Conservation (phyloP, 306 rosid genomes). For the Cajanus cajan region DNA sequence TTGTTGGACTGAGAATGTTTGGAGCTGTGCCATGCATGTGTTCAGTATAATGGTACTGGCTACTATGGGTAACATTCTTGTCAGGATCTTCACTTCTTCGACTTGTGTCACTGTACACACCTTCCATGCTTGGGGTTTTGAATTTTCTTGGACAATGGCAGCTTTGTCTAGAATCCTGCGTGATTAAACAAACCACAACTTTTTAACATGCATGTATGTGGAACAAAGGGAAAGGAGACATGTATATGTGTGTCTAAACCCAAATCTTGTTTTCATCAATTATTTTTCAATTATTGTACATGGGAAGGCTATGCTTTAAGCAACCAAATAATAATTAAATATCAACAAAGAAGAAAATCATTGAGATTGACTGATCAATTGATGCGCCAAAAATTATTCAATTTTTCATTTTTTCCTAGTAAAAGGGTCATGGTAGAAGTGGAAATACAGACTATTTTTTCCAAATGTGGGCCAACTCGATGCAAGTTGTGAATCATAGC, state of each 20-base stretch:
- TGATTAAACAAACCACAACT: conserved; percentile 7
- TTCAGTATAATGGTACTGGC: conserved; percentile 79
- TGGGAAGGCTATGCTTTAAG: neutral
- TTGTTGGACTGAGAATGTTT: conserved; percentile 84
- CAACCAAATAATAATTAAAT: neutral
- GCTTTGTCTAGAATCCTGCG: conserved; percentile 76
- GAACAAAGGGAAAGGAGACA: neutral
- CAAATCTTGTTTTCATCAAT: conserved; percentile 7
- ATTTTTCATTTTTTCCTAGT: neutral
- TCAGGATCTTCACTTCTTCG: conserved; percentile 80
- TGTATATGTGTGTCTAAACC: neutral
- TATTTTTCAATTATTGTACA: conserved; percentile 28
- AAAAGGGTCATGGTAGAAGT: neutral
- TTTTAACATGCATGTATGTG: conserved; percentile 16
- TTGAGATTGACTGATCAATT: neutral
- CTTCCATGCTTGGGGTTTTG: conserved; percentile 50
- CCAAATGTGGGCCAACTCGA: no score
- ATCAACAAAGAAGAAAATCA: neutral
- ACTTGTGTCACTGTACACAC: conserved; percentile 87
- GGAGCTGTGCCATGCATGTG: conserved; percentile 90
- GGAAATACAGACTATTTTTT: no score
- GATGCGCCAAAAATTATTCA: neutral
- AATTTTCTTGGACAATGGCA: conserved; percentile 47
- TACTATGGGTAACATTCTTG: conserved; percentile 78
- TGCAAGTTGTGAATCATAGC: no score